phyloP scores from a whole-genome alignment of 2,329 filamentous ascomycete genomes.

The Diaporthe ilicicola region DNA sequence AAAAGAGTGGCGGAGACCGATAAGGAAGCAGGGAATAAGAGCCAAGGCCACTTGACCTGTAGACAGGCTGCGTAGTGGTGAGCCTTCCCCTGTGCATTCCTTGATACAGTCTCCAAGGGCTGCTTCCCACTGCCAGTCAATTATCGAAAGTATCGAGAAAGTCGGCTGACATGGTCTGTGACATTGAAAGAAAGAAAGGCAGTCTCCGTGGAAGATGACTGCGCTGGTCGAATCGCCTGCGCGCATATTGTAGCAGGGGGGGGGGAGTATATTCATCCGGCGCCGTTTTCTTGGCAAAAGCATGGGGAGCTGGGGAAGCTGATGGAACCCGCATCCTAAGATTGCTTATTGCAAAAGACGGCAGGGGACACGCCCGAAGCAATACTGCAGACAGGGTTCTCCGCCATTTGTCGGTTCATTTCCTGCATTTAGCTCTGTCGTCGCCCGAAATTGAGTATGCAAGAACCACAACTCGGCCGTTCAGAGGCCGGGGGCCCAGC shows the following conservation, averaged over 20 bases:
- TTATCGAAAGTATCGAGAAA: too few species aligned
- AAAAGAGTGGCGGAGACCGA: not conserved
- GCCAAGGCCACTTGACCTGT: not conserved
- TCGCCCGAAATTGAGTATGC: not conserved
- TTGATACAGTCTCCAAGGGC: too few species aligned
- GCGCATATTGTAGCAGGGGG: too few species aligned
- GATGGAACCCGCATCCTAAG: not conserved
- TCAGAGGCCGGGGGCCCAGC: not conserved
- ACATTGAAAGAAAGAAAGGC: too few species aligned
- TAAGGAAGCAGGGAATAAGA: not conserved
- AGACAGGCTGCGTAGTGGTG: not conserved
- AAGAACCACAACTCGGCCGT: conserved; percentile 15
- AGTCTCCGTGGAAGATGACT: too few species aligned
- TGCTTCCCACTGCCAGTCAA: too few species aligned
- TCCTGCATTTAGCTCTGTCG: not conserved
- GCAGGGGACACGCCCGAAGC: not conserved
- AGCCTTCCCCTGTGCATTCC: not conserved
- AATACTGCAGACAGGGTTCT: conserved; percentile 7
- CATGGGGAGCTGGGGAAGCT: not conserved
- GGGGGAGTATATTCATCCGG: not conserved
- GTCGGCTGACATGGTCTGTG: too few species aligned
- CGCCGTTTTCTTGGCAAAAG: not conserved
- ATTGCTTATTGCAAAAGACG: not conserved
- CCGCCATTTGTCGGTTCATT: conserved; percentile 3
- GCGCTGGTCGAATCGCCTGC: too few species aligned